Evolutionary conservation across 1,284 basidiomycete genomes (phyloP), one percentile per base, ranked within the genome.

Genomic region (Ustilago bromivora): DNA sequence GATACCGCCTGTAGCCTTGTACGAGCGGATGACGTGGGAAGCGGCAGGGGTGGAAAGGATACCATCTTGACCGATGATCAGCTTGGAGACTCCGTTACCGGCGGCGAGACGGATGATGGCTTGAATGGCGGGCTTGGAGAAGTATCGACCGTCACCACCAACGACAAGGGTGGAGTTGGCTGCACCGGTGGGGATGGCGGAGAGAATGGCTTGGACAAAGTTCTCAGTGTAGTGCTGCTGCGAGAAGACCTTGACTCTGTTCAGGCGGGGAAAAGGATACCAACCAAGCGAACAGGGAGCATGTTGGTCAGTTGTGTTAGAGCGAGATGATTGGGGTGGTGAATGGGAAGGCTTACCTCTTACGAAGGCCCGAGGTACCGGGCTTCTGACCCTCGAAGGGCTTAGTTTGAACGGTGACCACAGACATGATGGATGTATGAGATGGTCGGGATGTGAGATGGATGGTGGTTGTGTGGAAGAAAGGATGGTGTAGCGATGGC

Each of bases 1-100:
- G 88, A 99, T 99, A 80, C 96, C 96, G 59, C 97, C 96, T 82
- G 95, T 92, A 1, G 96, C 95, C 88, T 98, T 96, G 89, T 94
- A 94, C 83, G 93, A 93, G 76, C 96, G 91, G 88, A 99, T 99
- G 81, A 98, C 88, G 87, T 98, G 95, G 73, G 94, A 97, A 7
- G 93, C 96, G 38, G 97, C 97, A 9, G 96, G 96, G 4, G 96
- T 99, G 55, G 97, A 99, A 59, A 98, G 90, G 85, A 99, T 98
- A 32, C 91, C 89, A 86, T 97, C 90, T 86, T 96, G 91, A 66
- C 84, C 84, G 57, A 86, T 82, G 72, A 86, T 84, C 57, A 86
- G 78, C 72, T 84, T 84, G 11, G 72, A 60, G 36, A 86, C 84
- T 71, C 82, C 84, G 82, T 97, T 96, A 49, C 93, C 96, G 59